These are phyloP conservation scores for Mimosa bimucronata DNA, from an alignment of 306 rosid genomes.

Conservation along the genomic window DNA sequence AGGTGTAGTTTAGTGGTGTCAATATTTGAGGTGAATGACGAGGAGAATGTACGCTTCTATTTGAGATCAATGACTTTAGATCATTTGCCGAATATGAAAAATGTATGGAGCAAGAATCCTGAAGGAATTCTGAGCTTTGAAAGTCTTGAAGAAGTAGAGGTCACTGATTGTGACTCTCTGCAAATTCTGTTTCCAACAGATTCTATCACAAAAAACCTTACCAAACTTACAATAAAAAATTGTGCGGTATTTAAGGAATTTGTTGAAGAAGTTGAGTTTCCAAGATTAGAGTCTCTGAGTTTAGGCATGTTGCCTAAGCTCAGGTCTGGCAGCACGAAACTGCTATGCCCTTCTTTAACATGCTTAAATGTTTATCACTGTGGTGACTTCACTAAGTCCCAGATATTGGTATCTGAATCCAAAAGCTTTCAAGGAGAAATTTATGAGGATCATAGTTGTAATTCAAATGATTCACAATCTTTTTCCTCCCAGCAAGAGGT, in stretches of 20 bases:
- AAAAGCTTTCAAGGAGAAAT: neutral
- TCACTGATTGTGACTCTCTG: neutral
- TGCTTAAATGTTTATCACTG: rapidly evolving
- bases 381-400: neutral
- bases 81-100: neutral
- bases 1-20: neutral
- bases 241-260: conserved; percentile 6
- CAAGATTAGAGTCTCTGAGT: no score
- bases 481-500: neutral
- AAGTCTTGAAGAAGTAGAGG: neutral
- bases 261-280: conserved; percentile 5
- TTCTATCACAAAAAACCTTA: neutral
- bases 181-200: conserved; percentile 2
- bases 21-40: neutral
- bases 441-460: neutral
- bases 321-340: neutral
- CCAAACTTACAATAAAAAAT: neutral
- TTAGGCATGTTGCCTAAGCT: neutral
- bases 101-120: neutral
- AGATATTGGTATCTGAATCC: conserved; percentile 2
- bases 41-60: neutral
- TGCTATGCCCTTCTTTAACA: neutral
- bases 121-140: neutral
- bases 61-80: neutral
- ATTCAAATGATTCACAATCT: neutral